Conservation (phyloP, 768 basidiomycete species). For the Agaricus blazei region DNA sequence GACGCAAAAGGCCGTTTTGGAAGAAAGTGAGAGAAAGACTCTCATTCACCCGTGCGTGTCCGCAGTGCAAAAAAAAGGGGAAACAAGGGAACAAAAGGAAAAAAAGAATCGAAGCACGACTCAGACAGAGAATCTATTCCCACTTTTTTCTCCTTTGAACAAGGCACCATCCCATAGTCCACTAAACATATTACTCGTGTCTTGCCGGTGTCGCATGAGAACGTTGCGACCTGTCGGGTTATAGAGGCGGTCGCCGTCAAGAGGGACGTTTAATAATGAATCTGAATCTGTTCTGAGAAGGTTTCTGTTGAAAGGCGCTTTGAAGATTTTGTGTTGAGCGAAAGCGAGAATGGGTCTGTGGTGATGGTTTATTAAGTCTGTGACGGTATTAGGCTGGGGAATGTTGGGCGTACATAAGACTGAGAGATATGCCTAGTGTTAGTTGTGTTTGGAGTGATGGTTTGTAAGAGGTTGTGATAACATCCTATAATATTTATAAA, state of each 20-base stretch:
- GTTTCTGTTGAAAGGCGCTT: conserved; percentile 39
- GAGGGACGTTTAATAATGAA: conserved; percentile 10
- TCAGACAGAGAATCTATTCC: conserved; percentile 25
- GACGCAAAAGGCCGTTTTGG: no score
- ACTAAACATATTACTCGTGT: conserved; percentile 18
- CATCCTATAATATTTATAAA: conserved; percentile 32
- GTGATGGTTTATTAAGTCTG: background rate
- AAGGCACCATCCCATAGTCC: conserved; percentile 21
- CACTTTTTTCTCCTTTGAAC: conserved; percentile 10
- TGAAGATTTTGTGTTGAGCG: conserved; percentile 50
- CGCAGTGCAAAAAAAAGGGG: no score
- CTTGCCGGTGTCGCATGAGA: conserved; percentile 14
- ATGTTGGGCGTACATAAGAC: conserved; percentile 40
- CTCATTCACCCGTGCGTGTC: no score
- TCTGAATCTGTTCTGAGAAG: background rate
- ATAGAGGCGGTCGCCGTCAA: conserved; percentile 1
- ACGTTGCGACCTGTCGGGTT: conserved; percentile 9
- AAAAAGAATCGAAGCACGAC: background rate
- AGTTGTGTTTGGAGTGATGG: conserved; percentile 47
- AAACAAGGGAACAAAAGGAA: background rate
- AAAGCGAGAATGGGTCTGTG: conserved; percentile 48
- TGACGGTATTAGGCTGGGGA: no score
- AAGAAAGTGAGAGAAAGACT: no score
- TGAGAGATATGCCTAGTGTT: conserved; percentile 48
- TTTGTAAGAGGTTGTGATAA: conserved; percentile 40